Evolutionary conservation across 345 rosid genomes (phyloP), one percentile per base, ranked within the genome.

Genomic region (Syzygium oleosum): DNA sequence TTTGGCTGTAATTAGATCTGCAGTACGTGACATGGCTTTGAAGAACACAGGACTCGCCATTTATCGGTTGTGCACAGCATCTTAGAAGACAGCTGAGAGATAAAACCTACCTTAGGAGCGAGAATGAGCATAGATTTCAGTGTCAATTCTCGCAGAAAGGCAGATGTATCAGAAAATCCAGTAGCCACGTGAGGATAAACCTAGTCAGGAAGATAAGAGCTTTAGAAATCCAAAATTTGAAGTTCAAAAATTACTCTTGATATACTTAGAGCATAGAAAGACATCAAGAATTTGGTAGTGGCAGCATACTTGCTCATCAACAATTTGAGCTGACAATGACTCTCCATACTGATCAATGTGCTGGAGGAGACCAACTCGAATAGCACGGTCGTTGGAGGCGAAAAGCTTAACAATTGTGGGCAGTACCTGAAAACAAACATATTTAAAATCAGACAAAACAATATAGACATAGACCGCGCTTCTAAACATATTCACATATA

Each of bases 261-360:
- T 53, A 53, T 43, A 54, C 46, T 31, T 29, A 25, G 49, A 85
- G 84, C 25, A 59, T 22, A 46, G 84, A 77, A 52, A 73, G 80
- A 38, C 80, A 86, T 17, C 29, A 27, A 65, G 43, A 56, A 59
- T 38, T 52, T 86, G 43, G 84, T 41, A 78, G 54, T 23, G 79
- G 85, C 54, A 55, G 86, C 93, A 89, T 95, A 98, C 99, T 93
- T 97, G 99, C 92, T 97, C 99, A 92, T 98, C 99, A 85, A 96
- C 98, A 87, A 95, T 91, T 89, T 96, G 97, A 65, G 95, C 93
- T 5, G 98, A 91, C 90, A 98, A 88, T 84, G 98, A 96, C 90
- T 97, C 98, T 88, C 99, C 99, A 88, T 89, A 98, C 89, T 96
- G 98, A 92, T 98, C 99, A 91, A 98, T 93, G 92, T 98, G 99